Percentiles rank a stretch among this genome's conserved stretches.
These are phyloP conservation scores for Leptodontidium sp. DNA, from an alignment of 2,329 filamentous ascomycete genomes.

Conservation along the genomic window DNA sequence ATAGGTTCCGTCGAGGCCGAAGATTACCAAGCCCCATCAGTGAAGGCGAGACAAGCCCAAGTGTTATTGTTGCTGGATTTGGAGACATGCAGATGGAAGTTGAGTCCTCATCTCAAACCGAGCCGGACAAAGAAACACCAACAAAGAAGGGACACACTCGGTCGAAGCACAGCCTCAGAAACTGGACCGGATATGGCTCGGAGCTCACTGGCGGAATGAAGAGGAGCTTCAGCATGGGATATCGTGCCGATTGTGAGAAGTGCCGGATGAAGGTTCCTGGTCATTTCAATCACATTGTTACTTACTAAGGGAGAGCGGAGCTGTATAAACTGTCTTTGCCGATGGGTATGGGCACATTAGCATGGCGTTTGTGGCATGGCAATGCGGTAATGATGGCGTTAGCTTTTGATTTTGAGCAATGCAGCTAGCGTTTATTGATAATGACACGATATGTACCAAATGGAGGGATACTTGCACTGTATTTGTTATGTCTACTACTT, in stretches of 20 bases:
- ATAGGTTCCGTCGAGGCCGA: slow-evolving; percentile 40
- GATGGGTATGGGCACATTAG: slow-evolving; percentile 32
- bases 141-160: slow-evolving; percentile 47
- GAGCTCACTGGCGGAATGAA: slow-evolving; percentile 60
- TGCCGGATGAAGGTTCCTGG: slow-evolving; percentile 78
- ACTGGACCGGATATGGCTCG: slow-evolving; percentile 43
- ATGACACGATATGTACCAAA: slow-evolving; percentile 13
- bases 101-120: slow-evolving; percentile 32
- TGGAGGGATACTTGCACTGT: not conserved
- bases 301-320: slow-evolving; percentile 34
- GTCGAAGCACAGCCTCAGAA: slow-evolving; percentile 46
- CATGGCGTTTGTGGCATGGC: slow-evolving; percentile 35
- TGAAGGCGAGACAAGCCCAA: slow-evolving; percentile 46
- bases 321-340: not conserved
- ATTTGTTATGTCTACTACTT: not conserved
- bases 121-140: slow-evolving; percentile 36
- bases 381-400: slow-evolving; percentile 10
- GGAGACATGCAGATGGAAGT: slow-evolving; percentile 47
- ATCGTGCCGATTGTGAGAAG: slow-evolving; percentile 79
- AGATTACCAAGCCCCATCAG: slow-evolving; percentile 48
- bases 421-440: slow-evolving; percentile 20
- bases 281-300: slow-evolving; percentile 82
- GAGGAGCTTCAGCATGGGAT: slow-evolving; percentile 80
- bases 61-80: slow-evolving; percentile 42
- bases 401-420: slow-evolving; percentile 13